These are phyloP conservation scores for Pestalotiopsis sp. DNA, from an alignment of 2,329 filamentous ascomycete genomes.

Conservation along the genomic window DNA sequence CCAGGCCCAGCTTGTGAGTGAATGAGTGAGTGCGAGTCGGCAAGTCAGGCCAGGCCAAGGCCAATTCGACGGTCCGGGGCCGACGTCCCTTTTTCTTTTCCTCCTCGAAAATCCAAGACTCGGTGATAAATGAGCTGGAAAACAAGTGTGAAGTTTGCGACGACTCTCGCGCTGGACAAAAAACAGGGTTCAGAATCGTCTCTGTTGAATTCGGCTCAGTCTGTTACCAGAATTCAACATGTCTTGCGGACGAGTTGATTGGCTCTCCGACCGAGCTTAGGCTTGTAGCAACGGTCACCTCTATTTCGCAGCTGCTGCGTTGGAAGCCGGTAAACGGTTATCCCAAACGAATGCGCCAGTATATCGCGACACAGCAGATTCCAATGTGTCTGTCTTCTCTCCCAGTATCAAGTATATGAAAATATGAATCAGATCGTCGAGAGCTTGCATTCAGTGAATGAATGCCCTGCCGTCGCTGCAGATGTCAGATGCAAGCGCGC, in stretches of 20 bases:
- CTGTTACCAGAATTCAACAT: neutral
- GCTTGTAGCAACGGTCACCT: neutral
- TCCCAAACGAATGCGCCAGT: neutral
- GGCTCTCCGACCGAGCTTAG: neutral
- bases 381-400: too few species aligned
- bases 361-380: neutral
- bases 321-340: too few species aligned
- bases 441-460: neutral
- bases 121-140: neutral
- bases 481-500: neutral
- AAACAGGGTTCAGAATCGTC: neutral
- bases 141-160: neutral
- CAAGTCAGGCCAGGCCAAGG: too few species aligned
- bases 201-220: neutral
- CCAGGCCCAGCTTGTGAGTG: neutral
- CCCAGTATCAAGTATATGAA: too few species aligned
- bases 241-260: neutral
- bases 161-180: neutral
- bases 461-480: neutral
- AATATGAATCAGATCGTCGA: neutral
- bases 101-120: neutral
- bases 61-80: neutral
- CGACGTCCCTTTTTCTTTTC: neutral
- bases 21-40: too few species aligned
- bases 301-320: too few species aligned